phyloP scores from a whole-genome alignment of 176 grass and related monocot species.

The Aegilops umbellulata region DNA sequence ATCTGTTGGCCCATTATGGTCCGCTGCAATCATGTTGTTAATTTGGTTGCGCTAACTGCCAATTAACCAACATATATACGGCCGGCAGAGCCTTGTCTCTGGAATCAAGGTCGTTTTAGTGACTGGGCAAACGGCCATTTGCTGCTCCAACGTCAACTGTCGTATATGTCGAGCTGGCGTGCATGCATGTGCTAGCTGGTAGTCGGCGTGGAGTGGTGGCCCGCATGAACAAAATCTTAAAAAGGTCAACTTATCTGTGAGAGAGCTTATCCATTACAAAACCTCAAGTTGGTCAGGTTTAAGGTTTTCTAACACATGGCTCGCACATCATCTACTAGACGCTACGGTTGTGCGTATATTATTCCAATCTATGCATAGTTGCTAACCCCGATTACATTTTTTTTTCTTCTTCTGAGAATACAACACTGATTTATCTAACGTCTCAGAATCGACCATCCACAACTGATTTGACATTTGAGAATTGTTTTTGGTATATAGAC shows the following conservation, averaged over 20 bases:
- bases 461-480: no score
- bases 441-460: no score
- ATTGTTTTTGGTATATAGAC: no score
- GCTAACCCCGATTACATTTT: no score
- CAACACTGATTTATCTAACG: no score
- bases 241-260: conserved; percentile 26
- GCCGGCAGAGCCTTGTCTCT: neutral
- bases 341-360: no score
- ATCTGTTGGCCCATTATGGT: conserved; percentile 21
- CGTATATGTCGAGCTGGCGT: neutral
- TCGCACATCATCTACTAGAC: no score
- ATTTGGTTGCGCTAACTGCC: neutral
- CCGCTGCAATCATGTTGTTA: conserved; percentile 5
- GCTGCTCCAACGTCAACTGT: conserved; percentile 24
- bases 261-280: conserved; percentile 25
- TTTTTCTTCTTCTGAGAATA: no score
- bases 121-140: neutral
- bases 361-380: no score
- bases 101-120: neutral
- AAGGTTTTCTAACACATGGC: no score
- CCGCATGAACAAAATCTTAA: neutral
- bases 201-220: neutral
- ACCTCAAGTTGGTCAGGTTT: conserved; percentile 15
- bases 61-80: neutral
- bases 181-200: neutral